Evolutionary conservation across 169 alveolate genomes (phyloP), one percentile per base, ranked within the genome.

Genomic region (Ophryocystis elektroscirrha): DNA sequence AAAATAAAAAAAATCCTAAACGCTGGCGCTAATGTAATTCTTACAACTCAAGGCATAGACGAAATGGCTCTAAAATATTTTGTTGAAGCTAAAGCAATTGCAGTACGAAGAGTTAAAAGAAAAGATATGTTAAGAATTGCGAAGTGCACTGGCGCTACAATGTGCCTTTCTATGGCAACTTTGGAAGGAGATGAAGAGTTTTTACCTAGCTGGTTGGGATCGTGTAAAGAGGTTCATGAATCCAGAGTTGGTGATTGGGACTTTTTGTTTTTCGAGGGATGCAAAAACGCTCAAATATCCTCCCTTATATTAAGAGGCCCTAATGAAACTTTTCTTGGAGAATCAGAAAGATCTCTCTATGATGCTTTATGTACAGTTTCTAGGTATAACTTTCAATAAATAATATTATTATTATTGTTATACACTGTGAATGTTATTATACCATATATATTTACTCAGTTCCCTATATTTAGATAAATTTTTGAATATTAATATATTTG

Each of bases 1-100:
- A 76, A 96, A 63, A 78, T 86, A 27, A 66, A 87, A 59, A 85
- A 85, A 72, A 81, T 92, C 27, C 73, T 91, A 52, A 88, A 69
- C 23, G 74, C 96, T 29, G 99, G 99, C 16, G 96, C 96, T 19
- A 93, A 91, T 75, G 98, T 91, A n/a, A 79, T 93, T 36, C 61
- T 93, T 44, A 87, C 97, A 37, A 69, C 97, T 15, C 87, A 81
- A 59, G 99, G 98, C 23, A 89, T 93, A 42, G 99, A 91, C 66
- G 99, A 93, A 54, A 84, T 90, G 73, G 89, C 95, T 19, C 69
- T 89, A 62, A 93, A 93, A 76, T 91, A 93, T 70, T 80, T 93
- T 71, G 95, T 91, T 29, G 97, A 91, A 67, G 90, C 96, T 16
- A 90, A 89, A 6, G 91, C 87, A 7, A 69, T 91, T 48, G 99